A percentile compares a stretch with the other conserved stretches of the same genome.
Conservation (phyloP, 2,329 filamentous ascomycete genomes). For the Cucurbitaria berberidis region DNA sequence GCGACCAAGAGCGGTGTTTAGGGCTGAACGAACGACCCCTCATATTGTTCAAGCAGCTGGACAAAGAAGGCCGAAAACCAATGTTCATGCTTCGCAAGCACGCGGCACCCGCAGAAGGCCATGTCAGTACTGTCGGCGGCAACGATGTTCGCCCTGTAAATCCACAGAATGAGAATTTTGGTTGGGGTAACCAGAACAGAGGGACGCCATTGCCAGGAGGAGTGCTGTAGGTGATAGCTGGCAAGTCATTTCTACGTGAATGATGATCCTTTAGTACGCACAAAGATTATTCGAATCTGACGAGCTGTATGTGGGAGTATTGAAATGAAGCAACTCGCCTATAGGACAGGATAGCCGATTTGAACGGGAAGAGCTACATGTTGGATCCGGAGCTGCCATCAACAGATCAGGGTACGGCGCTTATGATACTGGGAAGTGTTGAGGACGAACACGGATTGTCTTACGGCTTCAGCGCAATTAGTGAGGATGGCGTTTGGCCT, state of each 20-base stretch:
- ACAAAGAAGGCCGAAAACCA: slow-evolving; percentile 95
- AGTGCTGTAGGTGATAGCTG: slow-evolving; percentile 19
- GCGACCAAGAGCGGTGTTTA: slow-evolving; percentile 95
- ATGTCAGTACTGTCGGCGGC: slow-evolving; percentile 49
- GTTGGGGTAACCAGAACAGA: slow-evolving; percentile 31
- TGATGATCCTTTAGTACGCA: background rate
- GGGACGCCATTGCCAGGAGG: slow-evolving; percentile 34
- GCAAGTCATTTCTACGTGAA: background rate
- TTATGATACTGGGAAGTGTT: background rate
- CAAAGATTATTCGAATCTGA: background rate
- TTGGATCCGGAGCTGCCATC: background rate
- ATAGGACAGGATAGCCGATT: background rate
- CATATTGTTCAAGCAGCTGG: slow-evolving; percentile 95
- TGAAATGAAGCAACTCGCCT: background rate
- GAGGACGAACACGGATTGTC: background rate
- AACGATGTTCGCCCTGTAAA: slow-evolving; percentile 39
- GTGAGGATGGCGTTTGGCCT: slow-evolving; percentile 7
- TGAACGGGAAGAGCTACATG: background rate
- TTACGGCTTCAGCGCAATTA: background rate
- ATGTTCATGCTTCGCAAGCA: slow-evolving; percentile 95
- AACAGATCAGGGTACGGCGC: background rate
- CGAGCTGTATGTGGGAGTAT: background rate
- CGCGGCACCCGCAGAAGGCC: slow-evolving; percentile 60
- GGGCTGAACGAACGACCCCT: slow-evolving; percentile 91
- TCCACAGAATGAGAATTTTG: slow-evolving; percentile 26